Evolutionary conservation across 2,329 filamentous ascomycete genomes (phyloP).

Genomic region (Pseudocercospora vitis): DNA sequence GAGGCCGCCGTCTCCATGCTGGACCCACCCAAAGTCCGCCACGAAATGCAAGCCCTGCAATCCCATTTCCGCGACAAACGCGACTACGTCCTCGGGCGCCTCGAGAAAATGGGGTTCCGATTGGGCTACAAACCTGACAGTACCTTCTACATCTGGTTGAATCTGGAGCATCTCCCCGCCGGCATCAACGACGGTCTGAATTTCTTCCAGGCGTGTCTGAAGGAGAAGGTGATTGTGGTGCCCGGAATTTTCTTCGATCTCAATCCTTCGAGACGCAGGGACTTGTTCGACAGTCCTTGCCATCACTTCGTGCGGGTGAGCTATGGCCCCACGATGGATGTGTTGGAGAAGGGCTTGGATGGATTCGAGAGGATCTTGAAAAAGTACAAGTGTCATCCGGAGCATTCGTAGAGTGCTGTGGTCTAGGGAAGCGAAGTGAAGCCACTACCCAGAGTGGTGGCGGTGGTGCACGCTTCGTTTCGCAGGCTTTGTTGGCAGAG

Average conservation of each 20-base stretch:
- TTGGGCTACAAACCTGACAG: constrained; percentile 78
- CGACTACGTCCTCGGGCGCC: constrained; percentile 79
- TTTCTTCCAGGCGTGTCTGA: constrained; percentile 92
- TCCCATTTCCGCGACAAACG: constrained; percentile 88
- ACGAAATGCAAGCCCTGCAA: constrained; percentile 88
- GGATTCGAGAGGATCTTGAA: constrained; percentile 79
- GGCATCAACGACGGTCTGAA: constrained; percentile 89
- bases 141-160: constrained; percentile 89
- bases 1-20: constrained; percentile 91
- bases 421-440: too few species aligned
- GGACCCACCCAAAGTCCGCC: constrained; percentile 75
- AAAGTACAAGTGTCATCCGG: constrained; percentile 51
- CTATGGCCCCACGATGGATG: constrained; percentile 80
- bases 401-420: too few species aligned
- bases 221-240: constrained; percentile 94
- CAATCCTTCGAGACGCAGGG: constrained; percentile 83
- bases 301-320: constrained; percentile 85
- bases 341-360: constrained; percentile 74
- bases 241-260: constrained; percentile 98
- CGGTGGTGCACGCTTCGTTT: too few species aligned
- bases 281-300: constrained; percentile 91
- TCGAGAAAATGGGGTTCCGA: constrained; percentile 82
- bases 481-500: too few species aligned
- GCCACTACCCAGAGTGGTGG: too few species aligned
- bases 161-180: constrained; percentile 65